These are phyloP conservation scores for Beverwykella pulmonaria DNA, from an alignment of 495 filamentous ascomycete genomes.

Conservation along the genomic window DNA sequence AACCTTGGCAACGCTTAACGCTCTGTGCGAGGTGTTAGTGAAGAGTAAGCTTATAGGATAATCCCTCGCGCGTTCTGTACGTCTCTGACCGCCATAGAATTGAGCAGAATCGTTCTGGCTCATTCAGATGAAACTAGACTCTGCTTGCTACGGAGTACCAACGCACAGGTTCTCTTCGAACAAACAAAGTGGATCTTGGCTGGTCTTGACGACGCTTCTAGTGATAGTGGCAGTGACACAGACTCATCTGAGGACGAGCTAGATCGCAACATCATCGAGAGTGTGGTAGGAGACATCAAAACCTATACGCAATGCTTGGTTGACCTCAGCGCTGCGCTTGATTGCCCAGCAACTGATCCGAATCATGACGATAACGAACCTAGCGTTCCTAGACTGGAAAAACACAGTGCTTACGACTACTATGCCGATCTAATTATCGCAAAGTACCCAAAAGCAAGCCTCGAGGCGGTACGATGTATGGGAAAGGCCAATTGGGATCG, in stretches of 20 bases:
- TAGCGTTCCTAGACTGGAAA: neutral
- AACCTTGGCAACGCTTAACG: slow-evolving; percentile 9
- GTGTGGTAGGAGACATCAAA: slow-evolving; percentile 10
- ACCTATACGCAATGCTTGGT: slow-evolving; percentile 22
- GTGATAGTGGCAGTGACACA: neutral
- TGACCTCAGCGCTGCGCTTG: slow-evolving; percentile 23
- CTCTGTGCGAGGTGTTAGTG: slow-evolving; percentile 7
- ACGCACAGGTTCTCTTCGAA: slow-evolving; percentile 5
- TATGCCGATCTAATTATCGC: slow-evolving; percentile 21
- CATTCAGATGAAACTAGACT: neutral
- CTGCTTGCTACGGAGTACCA: neutral
- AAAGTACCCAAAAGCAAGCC: slow-evolving; percentile 23
- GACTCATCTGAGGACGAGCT: slow-evolving; percentile 8
- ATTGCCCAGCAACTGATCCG: slow-evolving; percentile 20
- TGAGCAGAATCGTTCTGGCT: slow-evolving; percentile 6
- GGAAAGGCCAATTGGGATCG: slow-evolving; percentile 35
- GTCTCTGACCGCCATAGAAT: slow-evolving; percentile 1
- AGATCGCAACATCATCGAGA: neutral
- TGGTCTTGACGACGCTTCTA: neutral
- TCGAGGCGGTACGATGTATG: slow-evolving; percentile 4
- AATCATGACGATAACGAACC: neutral
- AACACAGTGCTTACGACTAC: slow-evolving; percentile 11
- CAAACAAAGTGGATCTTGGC: slow-evolving; percentile 12
- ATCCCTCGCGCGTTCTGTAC: neutral
- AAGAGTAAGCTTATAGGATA: neutral